Base-by-base conservation (phyloP, 768 basidiomycete genomes). In the Candolleomyces eurysporus region DNA sequence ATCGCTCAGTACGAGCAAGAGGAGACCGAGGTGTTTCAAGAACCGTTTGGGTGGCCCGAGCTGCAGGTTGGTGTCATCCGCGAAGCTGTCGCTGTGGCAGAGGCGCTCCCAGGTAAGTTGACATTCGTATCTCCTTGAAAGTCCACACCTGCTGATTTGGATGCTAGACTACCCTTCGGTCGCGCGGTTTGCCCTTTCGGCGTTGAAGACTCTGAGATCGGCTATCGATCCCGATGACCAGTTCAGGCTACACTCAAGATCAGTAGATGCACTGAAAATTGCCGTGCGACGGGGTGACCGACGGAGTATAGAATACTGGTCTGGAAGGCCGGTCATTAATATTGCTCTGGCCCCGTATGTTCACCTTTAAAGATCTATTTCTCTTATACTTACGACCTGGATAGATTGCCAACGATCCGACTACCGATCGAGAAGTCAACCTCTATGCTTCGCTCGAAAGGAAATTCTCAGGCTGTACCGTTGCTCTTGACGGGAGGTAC, bases 61-160 rank as follows among this genome's bases (percentile, higher is more conserved):
- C 78, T 99, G 45, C 96, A 97, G 76, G 85, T 98, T 17, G 94
- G 94, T 22, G 86, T 96, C n/a, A 81, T 98, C 21, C 84, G 94
- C 42, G 97, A 98, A 71, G 93, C 94, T 0, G 88, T 98, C 21
- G 88, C 91, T 0, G 87, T 98, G 3, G 92, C 94, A 1, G 94
- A 98, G 72, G 87, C 93, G 14, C 76, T 99, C 22, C 94, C 96
- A 60, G 94, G 95, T 93, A 63, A 58, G 82, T 75, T 50, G 9
- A 14, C 42, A 54, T 60, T 56, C 61, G 50, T 42, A 22, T 67
- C 2, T 11, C 2, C 2, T n/a, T 26, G 26, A 26, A 26, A 26
- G 26, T 26, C 26, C 2, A 26, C 26, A 26, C 26, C 26, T 26
- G 26, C 26, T 26, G 2, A 26, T 26, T 2, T 26, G 26, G 26